Conservation (phyloP, 176 grass and related monocot species). For the Bothriochloa decipiens region DNA sequence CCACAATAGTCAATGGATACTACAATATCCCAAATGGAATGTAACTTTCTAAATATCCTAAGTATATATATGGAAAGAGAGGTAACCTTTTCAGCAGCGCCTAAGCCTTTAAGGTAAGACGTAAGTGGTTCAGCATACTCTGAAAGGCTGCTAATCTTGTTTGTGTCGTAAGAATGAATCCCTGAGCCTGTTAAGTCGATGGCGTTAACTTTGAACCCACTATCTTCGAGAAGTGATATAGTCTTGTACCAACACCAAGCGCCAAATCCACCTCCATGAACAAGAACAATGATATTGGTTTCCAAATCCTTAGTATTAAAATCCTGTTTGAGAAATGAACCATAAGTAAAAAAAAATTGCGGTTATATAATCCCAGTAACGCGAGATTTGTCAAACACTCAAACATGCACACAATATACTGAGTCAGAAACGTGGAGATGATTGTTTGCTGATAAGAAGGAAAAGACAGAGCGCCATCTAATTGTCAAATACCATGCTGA, state of each 20-base stretch:
- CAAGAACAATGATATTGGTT: constrained; percentile 82
- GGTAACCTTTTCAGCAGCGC: constrained; percentile 76
- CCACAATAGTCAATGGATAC: neutral
- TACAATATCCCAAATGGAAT: constrained; percentile 25
- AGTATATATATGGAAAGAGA: constrained; percentile 23
- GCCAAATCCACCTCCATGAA: constrained; percentile 96
- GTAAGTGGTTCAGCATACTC: constrained; percentile 83
- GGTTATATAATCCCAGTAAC: neutral
- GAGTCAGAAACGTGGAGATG: neutral
- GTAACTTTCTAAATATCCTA: constrained; percentile 23
- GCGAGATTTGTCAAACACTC: neutral
- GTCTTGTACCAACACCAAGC: constrained; percentile 99
- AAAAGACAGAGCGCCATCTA: neutral
- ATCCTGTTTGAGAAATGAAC: constrained; percentile 58
- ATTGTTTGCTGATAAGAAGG: neutral
- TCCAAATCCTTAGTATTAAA: constrained; percentile 76
- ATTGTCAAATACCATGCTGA: constrained; percentile 30
- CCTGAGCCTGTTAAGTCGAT: constrained; percentile 90
- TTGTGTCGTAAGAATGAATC: constrained; percentile 83
- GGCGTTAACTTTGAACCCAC: constrained; percentile 92
- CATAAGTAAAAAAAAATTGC: neutral
- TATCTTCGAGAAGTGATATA: constrained; percentile 88
- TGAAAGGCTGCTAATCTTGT: constrained; percentile 73
- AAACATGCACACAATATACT: neutral
- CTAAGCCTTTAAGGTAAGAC: constrained; percentile 71